A percentile compares a stretch with the other conserved stretches of the same genome.
Conservation (phyloP, 2,329 filamentous ascomycete species). For the Ophiostoma populinum region DNA sequence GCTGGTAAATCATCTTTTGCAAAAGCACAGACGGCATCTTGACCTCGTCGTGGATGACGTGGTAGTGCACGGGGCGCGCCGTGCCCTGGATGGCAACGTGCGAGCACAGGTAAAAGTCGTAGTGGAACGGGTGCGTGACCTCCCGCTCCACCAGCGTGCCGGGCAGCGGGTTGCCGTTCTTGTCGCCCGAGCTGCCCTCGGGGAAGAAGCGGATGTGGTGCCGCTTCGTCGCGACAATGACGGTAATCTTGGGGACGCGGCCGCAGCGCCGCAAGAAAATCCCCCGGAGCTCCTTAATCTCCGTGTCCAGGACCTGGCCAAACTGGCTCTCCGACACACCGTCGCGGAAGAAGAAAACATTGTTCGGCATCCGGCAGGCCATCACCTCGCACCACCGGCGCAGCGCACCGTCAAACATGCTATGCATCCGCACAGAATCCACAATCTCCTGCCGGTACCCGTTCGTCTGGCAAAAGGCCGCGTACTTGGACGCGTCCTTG, state of each 20-base stretch:
- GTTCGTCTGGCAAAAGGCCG: constrained; percentile 67
- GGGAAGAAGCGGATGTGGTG: constrained; percentile 94
- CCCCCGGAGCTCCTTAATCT: constrained; percentile 54
- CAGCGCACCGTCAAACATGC: constrained; percentile 47
- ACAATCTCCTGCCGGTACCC: constrained; percentile 70
- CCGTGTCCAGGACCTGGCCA: constrained; percentile 57
- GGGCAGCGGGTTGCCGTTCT: constrained; percentile 61
- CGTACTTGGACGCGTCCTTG: constrained; percentile 52
- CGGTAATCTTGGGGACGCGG: constrained; percentile 49
- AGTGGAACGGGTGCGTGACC: constrained; percentile 80
- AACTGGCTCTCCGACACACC: constrained; percentile 85
- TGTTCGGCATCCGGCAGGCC: constrained; percentile 38
- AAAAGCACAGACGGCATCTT: constrained; percentile 49
- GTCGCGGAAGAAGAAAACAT: constrained; percentile 84
- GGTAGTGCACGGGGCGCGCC: constrained; percentile 80
- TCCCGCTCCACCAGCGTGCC: constrained; percentile 79
- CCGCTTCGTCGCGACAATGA: constrained; percentile 80
- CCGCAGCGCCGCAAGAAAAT: constrained; percentile 26
- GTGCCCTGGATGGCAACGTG: constrained; percentile 79
- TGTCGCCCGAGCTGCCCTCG: constrained; percentile 35
- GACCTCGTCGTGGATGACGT: constrained; percentile 72
- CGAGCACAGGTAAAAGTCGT: constrained; percentile 58
- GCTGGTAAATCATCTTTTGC: constrained; percentile 82
- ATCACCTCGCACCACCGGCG: constrained; percentile 43
- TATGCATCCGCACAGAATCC: constrained; percentile 43